Evolutionary conservation across 768 basidiomycete genomes (phyloP).

Genomic region (Termitomyces sp.): DNA sequence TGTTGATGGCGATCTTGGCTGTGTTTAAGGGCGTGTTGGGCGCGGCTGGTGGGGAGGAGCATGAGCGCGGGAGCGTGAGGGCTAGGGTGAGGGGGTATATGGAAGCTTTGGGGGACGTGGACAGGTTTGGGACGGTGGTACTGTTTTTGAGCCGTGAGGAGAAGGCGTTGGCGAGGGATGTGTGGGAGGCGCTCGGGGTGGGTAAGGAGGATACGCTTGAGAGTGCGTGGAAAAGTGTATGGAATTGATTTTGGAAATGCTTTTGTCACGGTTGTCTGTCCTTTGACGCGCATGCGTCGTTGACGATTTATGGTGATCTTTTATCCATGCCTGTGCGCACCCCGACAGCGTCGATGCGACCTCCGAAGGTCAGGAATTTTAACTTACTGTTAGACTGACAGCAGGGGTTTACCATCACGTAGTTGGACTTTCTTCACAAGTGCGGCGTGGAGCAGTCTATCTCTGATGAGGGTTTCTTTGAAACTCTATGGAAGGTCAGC

Average conservation of each 20-base stretch:
- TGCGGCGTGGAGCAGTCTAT: too few relatives aligned
- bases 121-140: conserved; percentile 59
- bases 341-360: too few relatives aligned
- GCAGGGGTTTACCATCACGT: too few relatives aligned
- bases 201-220: conserved; percentile 10
- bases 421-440: too few relatives aligned
- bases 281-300: too few relatives aligned
- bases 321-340: too few relatives aligned
- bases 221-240: conserved; percentile 22
- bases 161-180: conserved; percentile 38
- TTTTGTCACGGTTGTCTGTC: too few relatives aligned
- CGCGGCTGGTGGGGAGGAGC: conserved; percentile 7
- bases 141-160: conserved; percentile 59
- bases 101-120: conserved; percentile 45
- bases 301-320: too few relatives aligned
- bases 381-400: too few relatives aligned
- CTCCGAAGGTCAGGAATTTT: too few relatives aligned
- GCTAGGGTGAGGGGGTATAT: conserved; percentile 38
- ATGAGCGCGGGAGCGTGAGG: not conserved
- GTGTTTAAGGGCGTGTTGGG: conserved; percentile 36
- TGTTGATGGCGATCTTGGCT: conserved; percentile 54
- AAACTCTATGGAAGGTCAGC: too few relatives aligned
- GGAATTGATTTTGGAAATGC: not conserved
- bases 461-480: too few relatives aligned
- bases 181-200: conserved; percentile 39